Base-by-base conservation (phyloP, 116 monocot species). In the Phalaenopsis hybrid region DNA sequence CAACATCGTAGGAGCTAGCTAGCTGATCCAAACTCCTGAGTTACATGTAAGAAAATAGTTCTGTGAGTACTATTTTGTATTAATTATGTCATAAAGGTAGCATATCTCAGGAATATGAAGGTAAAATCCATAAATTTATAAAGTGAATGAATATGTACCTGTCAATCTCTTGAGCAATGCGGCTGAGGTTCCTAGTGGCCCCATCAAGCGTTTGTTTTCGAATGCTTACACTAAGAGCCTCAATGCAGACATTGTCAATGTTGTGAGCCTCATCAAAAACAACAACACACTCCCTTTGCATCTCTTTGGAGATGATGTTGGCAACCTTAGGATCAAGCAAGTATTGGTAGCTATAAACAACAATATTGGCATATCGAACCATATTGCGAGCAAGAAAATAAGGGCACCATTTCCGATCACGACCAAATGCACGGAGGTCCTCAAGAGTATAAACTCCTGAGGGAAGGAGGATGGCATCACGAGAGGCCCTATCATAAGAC, bases 211-310 rank as follows among this genome's bases (percentile, higher is more conserved):
- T 98, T 87, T 93, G 92, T 81, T 83, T 85, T 76, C 98, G 83
- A 34, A 98, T 83, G 72, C 89, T 98, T 15, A 98, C 95, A 44
- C 98, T 98, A 45, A 98, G 87, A 7, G 95, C 93, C 87, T 98
- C 98, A 17, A 98, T 98, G 68, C 98, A 98, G 50, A 98, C 98
- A 88, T 98, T 98, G 44, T 98, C 98, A 13, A 98, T 98, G 75
- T 98, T 98, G 52, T 98, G 98, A 8, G 98, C 98, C 88, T 98
- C 98, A 21, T 98, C 98, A 57, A 98, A 98, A 11, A 98, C 95
- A 4, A 98, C 95, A 2, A 98, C 93, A 43, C 98, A 93, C 77
- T 98, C 98, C 81, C 72, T 86, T 84, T 93, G 89, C 98, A 98
- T 98, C 87, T 98, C 98, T 83, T 83, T 87, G 12, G 98, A 98